A percentile compares a stretch with the other conserved stretches of the same genome.
Evolutionary conservation across 2,329 filamentous ascomycete genomes (phyloP).

Genomic region (Salinomyces thailandicus): DNA sequence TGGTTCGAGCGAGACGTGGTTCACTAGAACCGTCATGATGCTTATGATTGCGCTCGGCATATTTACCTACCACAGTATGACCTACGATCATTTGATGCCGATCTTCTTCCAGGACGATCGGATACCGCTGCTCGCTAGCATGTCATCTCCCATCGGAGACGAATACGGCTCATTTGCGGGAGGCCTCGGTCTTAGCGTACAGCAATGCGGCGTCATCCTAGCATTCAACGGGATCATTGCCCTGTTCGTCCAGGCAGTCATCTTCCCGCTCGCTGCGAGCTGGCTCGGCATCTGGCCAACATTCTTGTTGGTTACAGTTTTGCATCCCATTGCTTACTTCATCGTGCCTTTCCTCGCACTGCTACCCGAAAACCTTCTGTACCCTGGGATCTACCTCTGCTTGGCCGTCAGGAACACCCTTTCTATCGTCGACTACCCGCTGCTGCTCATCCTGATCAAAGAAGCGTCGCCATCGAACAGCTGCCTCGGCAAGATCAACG

Average conservation of each 20-base stretch:
- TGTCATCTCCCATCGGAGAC: conserved; percentile 14
- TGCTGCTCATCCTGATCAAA: conserved; percentile 61
- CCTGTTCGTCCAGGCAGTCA: conserved; percentile 59
- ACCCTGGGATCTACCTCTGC: conserved; percentile 55
- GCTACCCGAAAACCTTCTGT: conserved; percentile 44
- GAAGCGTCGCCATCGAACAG: conserved; percentile 55
- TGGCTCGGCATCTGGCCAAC: conserved; percentile 57
- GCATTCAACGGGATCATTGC: conserved; percentile 61
- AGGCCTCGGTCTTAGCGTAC: conserved; percentile 55
- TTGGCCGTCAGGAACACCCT: conserved; percentile 56
- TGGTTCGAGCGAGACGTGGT: conserved; percentile 34
- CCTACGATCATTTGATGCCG: conserved; percentile 80
- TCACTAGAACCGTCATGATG: conserved; percentile 57
- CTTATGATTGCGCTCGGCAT: conserved; percentile 75
- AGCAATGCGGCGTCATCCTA: conserved; percentile 58
- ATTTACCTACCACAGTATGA: conserved; percentile 93
- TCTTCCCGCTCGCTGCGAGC: conserved; percentile 56
- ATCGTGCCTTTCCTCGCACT: conserved; percentile 58
- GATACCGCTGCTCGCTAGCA: conserved; percentile 29
- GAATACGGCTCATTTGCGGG: conserved; percentile 36
- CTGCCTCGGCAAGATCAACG: conserved; percentile 60
- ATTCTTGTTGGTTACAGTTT: conserved; percentile 52
- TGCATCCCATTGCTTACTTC: conserved; percentile 59
- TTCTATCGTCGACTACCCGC: conserved; percentile 57
- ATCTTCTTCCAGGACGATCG: conserved; percentile 83